phyloP scores from a whole-genome alignment of 345 rosid species.

The Populus euphratica region DNA sequence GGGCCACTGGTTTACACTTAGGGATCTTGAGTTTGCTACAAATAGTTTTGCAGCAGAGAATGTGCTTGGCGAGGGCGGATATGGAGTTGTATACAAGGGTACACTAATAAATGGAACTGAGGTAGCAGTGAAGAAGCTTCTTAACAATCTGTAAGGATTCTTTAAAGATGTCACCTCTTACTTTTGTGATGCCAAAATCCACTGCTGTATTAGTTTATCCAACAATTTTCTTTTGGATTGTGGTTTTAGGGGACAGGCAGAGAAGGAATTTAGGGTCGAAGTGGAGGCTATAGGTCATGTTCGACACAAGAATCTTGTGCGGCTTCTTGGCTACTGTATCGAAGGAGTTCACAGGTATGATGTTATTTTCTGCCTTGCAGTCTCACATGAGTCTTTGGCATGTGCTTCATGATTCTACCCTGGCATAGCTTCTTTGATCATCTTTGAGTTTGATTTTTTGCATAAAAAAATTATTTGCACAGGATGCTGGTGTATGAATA shows the following conservation, averaged over 20 bases:
- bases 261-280: slow-evolving; percentile 92
- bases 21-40: slow-evolving; percentile 91
- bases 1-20: slow-evolving; percentile 99
- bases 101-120: slow-evolving; percentile 83
- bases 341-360: slow-evolving; percentile 88
- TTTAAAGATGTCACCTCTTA: not conserved
- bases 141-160: slow-evolving; percentile 79
- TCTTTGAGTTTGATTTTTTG: not conserved
- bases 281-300: slow-evolving; percentile 99
- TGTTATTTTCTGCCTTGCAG: not conserved
- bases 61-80: slow-evolving; percentile 97
- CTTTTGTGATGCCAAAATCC: not conserved
- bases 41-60: slow-evolving; percentile 67
- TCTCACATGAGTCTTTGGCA: not conserved
- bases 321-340: slow-evolving; percentile 87
- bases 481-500: slow-evolving; percentile 31
- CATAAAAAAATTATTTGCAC: not conserved
- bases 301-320: slow-evolving; percentile 88
- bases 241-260: slow-evolving; percentile 88
- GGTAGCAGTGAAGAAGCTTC: slow-evolving; percentile 96
- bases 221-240: slow-evolving; percentile 13
- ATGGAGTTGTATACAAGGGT: slow-evolving; percentile 90
- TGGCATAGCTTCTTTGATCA: not conserved
- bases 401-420: not conserved
- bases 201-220: not conserved